Conservation (phyloP, 2,329 filamentous ascomycete species). For the Coleophoma eucalyptorum region DNA sequence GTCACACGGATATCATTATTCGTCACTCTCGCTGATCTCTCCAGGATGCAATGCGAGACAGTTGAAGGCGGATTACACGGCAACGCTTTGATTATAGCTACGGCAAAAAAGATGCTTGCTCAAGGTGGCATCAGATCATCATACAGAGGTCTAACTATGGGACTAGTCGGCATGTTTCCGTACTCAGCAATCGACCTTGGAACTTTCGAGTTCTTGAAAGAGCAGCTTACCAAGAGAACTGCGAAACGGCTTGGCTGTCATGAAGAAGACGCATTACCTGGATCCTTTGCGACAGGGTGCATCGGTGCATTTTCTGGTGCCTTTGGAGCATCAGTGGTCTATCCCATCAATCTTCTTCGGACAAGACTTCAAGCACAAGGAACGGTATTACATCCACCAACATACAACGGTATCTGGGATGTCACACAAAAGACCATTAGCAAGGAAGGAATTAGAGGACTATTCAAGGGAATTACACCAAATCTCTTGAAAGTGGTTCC, state of each 20-base stretch:
- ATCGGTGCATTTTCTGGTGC: constrained; percentile 92
- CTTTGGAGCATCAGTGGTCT: constrained; percentile 89
- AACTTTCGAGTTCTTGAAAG: constrained; percentile 91
- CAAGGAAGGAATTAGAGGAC: constrained; percentile 76
- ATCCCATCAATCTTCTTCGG: constrained; percentile 89
- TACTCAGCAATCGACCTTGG: constrained; percentile 96
- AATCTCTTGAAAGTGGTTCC: constrained; percentile 96
- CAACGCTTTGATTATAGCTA: constrained; percentile 76
- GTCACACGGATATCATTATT: background rate
- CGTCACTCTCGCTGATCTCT: constrained; percentile 8
- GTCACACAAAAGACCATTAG: constrained; percentile 79
- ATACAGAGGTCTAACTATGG: constrained; percentile 92
- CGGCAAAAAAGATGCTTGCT: constrained; percentile 81
- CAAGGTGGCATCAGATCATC: constrained; percentile 71
- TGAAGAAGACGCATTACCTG: constrained; percentile 78
- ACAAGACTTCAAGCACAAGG: constrained; percentile 93
- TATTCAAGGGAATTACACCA: constrained; percentile 93
- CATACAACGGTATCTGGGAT: constrained; percentile 88
- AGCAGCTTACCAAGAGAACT: constrained; percentile 64
- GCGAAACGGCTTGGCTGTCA: constrained; percentile 66
- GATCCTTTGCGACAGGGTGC: constrained; percentile 78
- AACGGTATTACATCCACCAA: constrained; percentile 83
- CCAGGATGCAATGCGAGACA: constrained; percentile 82
- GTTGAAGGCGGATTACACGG: constrained; percentile 82
- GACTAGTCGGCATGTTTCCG: constrained; percentile 92